Conservation (phyloP, 805 yeast genomes). For the Candida sakaeoensis region DNA sequence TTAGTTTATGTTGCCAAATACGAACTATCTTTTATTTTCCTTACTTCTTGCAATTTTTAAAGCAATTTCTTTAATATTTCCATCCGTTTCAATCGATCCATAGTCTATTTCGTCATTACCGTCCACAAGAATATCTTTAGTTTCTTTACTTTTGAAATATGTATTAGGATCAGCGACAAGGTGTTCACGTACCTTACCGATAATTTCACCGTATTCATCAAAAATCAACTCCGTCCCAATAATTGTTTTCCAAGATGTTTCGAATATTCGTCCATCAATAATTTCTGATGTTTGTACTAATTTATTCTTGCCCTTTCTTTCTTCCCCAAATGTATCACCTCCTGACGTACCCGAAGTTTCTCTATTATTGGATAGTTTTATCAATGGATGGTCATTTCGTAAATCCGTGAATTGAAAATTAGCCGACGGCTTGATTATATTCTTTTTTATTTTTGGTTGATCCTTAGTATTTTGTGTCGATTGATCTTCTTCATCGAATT, state of each 20-base stretch:
- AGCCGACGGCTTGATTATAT: conserved; percentile 38
- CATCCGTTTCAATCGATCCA: neutral
- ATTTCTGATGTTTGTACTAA: conserved; percentile 27
- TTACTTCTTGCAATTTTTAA: neutral
- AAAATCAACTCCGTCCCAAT: conserved; percentile 68
- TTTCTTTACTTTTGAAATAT: neutral
- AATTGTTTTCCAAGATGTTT: conserved; percentile 71
- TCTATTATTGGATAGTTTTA: conserved; percentile 32
- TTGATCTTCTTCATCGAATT: conserved; percentile 6
- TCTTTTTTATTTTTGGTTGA: conserved; percentile 13
- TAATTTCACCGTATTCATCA: conserved; percentile 40
- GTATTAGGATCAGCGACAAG: conserved; percentile 5
- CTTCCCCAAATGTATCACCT: neutral
- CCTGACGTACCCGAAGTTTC: neutral
- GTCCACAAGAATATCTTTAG: neutral
- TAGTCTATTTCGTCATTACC: conserved; percentile 2
- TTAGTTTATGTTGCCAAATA: too few relatives aligned
- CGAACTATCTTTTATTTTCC: too few relatives aligned
- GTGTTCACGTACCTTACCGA: conserved; percentile 40
- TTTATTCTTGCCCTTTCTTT: conserved; percentile 11
- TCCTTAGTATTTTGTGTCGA: neutral
- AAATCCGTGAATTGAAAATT: conserved; percentile 37
- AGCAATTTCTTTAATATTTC: conserved; percentile 1
- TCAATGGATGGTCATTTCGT: conserved; percentile 29
- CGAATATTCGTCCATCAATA: conserved; percentile 50